Percentiles rank a stretch among this genome's conserved stretches.
phyloP scores from a whole-genome alignment of 2,329 filamentous ascomycete genomes.

The Aspergillus eucalypticola region DNA sequence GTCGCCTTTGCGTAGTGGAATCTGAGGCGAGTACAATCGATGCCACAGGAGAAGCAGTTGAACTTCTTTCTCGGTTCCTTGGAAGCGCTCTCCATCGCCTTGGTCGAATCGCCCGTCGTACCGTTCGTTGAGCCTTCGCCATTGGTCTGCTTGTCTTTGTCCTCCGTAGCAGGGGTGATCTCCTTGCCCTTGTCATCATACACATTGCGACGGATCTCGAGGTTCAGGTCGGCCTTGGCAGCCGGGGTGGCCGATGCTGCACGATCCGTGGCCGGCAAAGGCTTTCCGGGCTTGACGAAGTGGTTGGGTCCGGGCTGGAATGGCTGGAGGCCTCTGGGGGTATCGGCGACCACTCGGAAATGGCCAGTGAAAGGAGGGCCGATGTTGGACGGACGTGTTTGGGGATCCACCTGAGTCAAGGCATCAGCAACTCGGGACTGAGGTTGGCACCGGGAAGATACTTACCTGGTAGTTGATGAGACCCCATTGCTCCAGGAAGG shows the following conservation, averaged over 20 bases:
- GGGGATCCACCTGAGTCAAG: conserved; percentile 77
- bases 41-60: conserved; percentile 87
- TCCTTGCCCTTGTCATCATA: conserved; percentile 92
- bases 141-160: conserved; percentile 67
- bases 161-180: conserved; percentile 66
- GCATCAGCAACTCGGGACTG: conserved; percentile 5
- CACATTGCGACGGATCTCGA: conserved; percentile 92
- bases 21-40: conserved; percentile 76
- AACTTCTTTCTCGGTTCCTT: conserved; percentile 67
- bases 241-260: conserved; percentile 65
- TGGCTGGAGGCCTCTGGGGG: conserved; percentile 87
- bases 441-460: neutral
- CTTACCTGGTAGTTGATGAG: conserved; percentile 96
- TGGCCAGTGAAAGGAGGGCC: conserved; percentile 96
- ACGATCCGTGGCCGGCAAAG: conserved; percentile 68
- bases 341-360: conserved; percentile 94
- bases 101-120: conserved; percentile 58
- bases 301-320: conserved; percentile 89
- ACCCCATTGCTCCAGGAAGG: conserved; percentile 97
- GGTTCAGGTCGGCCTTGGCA: conserved; percentile 78
- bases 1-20: conserved; percentile 69
- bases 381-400: conserved; percentile 91
- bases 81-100: conserved; percentile 60
- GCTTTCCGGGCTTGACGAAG: conserved; percentile 61
- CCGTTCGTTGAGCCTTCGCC: conserved; percentile 72